Evolutionary conservation across 2,329 filamentous ascomycete genomes (phyloP).

Genomic region (Apiospora marii): DNA sequence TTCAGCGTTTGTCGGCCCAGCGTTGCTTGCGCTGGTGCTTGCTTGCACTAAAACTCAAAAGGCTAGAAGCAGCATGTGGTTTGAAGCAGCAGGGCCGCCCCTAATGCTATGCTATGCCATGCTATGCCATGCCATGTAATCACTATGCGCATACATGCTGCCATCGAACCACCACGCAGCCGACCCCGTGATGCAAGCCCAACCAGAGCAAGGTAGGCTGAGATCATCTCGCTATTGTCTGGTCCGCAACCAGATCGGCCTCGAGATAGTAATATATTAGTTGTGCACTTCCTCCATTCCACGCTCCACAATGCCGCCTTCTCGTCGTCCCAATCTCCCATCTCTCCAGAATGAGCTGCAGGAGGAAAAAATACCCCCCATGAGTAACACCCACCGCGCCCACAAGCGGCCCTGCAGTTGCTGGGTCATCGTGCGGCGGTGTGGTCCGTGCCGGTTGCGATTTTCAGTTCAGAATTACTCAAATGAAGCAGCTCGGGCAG

Average conservation of each 20-base stretch:
- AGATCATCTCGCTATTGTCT: slow-evolving; percentile 5
- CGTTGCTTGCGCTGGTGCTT: not conserved
- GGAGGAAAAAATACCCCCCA: not conserved
- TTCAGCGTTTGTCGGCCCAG: slow-evolving; percentile 2
- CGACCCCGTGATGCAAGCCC: slow-evolving; percentile 11
- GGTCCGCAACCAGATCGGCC: slow-evolving; percentile 3
- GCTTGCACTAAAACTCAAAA: slow-evolving; percentile 13
- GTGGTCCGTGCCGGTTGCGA: slow-evolving; percentile 35
- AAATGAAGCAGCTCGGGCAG: slow-evolving; percentile 41
- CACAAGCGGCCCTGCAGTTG: slow-evolving; percentile 28
- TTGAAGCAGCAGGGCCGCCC: slow-evolving; percentile 5
- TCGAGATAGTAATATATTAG: slow-evolving; percentile 15
- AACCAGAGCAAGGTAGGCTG: not conserved
- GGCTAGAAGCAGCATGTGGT: slow-evolving; percentile 14
- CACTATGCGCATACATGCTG: not conserved
- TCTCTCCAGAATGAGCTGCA: slow-evolving; percentile 19
- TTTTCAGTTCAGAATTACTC: slow-evolving; percentile 32
- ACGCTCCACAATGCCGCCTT: not conserved
- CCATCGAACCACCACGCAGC: slow-evolving; percentile 6
- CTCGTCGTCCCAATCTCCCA: slow-evolving; percentile 18
- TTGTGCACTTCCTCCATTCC: not conserved
- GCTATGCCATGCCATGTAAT: slow-evolving; percentile 13
- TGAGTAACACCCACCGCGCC: not conserved
- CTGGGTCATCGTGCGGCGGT: slow-evolving; percentile 36
- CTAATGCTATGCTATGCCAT: slow-evolving; percentile 7